Evolutionary conservation across 2,329 filamentous ascomycete genomes (phyloP).

Genomic region (Leptographium wingfieldii): DNA sequence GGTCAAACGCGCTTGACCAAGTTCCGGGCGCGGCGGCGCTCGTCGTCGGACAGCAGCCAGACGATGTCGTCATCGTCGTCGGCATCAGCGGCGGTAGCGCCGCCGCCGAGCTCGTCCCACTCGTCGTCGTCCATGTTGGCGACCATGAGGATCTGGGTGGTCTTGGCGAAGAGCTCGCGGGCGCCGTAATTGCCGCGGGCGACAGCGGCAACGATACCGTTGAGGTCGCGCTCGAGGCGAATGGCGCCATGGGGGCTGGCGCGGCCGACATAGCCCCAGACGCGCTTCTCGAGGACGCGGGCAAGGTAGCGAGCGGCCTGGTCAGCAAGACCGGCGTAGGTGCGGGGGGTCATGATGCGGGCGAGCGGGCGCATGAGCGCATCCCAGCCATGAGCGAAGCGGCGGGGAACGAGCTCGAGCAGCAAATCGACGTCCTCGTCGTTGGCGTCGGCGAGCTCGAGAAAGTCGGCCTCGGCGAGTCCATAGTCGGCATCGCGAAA

Average conservation of each 20-base stretch:
- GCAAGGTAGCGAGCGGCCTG: conserved; percentile 64
- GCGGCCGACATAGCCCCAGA: conserved; percentile 67
- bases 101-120: conserved; percentile 58
- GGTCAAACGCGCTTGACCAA: conserved; percentile 35
- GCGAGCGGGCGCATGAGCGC: conserved; percentile 73
- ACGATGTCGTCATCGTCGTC: conserved; percentile 48
- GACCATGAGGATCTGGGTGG: conserved; percentile 70
- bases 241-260: conserved; percentile 72
- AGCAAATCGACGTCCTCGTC: conserved; percentile 33
- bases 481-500: conserved; percentile 89
- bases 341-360: conserved; percentile 66
- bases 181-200: conserved; percentile 63
- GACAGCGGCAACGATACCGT: conserved; percentile 57
- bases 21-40: conserved; percentile 58
- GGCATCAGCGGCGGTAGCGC: conserved; percentile 26
- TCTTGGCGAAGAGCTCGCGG: conserved; percentile 63
- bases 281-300: conserved; percentile 71
- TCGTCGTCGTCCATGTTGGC: conserved; percentile 95
- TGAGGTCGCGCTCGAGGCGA: conserved; percentile 72
- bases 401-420: conserved; percentile 58
- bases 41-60: conserved; percentile 61
- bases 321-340: conserved; percentile 65
- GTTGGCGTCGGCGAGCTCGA: conserved; percentile 39
- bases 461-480: conserved; percentile 48
- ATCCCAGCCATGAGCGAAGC: conserved; percentile 80